Conservation (phyloP, 495 filamentous ascomycete species). For the Lasiosphaeria hispida region DNA sequence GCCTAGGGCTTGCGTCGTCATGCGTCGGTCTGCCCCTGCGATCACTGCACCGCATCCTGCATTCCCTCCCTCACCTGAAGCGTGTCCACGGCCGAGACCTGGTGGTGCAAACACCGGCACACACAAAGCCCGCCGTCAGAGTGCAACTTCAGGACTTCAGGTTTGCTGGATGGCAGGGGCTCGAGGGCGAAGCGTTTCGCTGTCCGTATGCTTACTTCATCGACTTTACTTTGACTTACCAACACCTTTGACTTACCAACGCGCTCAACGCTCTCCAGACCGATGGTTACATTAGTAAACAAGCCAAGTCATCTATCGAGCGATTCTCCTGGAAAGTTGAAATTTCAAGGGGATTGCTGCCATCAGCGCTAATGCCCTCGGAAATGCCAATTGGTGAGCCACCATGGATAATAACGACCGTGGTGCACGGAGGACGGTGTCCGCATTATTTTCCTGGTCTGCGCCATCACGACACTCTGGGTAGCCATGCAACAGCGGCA, state of each 20-base stretch:
- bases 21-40: slow-evolving; percentile 12
- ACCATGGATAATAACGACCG: too few relatives aligned
- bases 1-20: slow-evolving; percentile 7
- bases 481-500: not conserved
- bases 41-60: not conserved
- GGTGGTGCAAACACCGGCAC: slow-evolving; percentile 11
- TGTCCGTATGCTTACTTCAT: not conserved
- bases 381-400: too few relatives aligned
- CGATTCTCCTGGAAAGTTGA: too few relatives aligned
- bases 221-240: too few relatives aligned
- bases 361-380: too few relatives aligned
- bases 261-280: too few relatives aligned
- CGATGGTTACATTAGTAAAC: too few relatives aligned
- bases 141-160: not conserved
- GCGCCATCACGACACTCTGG: not conserved
- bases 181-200: not conserved
- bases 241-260: too few relatives aligned
- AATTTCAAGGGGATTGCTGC: too few relatives aligned
- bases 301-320: too few relatives aligned
- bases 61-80: slow-evolving; percentile 8
- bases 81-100: slow-evolving; percentile 9
- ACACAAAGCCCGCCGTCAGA: not conserved
- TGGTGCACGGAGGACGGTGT: too few relatives aligned
- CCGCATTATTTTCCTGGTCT: slow-evolving; percentile 2
- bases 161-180: not conserved